Evolutionary conservation across 2,329 filamentous ascomycete genomes (phyloP), one percentile per base, ranked within the genome.

Genomic region (Akanthomyces uredinophilus): DNA sequence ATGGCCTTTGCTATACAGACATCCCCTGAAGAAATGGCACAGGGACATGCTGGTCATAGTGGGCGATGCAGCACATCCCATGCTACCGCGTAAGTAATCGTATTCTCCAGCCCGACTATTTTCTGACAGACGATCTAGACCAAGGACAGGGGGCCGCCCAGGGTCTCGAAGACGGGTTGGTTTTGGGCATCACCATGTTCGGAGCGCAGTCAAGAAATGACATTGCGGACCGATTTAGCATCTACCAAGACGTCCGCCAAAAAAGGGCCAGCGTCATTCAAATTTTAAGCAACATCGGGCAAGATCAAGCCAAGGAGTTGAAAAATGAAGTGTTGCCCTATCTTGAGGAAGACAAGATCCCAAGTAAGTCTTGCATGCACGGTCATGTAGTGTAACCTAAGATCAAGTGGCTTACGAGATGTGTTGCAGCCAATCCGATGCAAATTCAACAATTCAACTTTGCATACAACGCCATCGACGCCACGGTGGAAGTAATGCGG

Each of bases 101-200:
- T 13, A 41, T 27, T 2, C 4, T 5, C 27, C 20, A 29, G 3
- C 35, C 2, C 2, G 18, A 22, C 4, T 37, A 6, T 22, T 35
- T 16, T 8, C 62, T 63, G 22, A 65, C 20, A 24, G 20, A n/a
- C 3, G 27, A 35, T 11, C 1, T 29, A 74, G 75, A 77, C 59
- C 76, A 77, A 60, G 76, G 72, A 13, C 77, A 77, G 64, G 74
- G 72, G 0, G 75, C 68, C 11, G 71, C 71, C 0, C 74, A 75
- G 53, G 70, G 70, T 0, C 68, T 77, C 39, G 75, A 77, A 65
- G 74, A 77, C 57, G 75, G 68, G 1, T 65, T 70, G 4, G 72
- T 71, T 14, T 65, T 77, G 0, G 73, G 69, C 4, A 68, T 70
- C 2, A 63, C 71, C 0, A 65, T 77, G 10, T 57, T 67, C 2